Evolutionary conservation across 1,284 basidiomycete species (phyloP).

Genomic region (Lentinula novae-zelandiae): DNA sequence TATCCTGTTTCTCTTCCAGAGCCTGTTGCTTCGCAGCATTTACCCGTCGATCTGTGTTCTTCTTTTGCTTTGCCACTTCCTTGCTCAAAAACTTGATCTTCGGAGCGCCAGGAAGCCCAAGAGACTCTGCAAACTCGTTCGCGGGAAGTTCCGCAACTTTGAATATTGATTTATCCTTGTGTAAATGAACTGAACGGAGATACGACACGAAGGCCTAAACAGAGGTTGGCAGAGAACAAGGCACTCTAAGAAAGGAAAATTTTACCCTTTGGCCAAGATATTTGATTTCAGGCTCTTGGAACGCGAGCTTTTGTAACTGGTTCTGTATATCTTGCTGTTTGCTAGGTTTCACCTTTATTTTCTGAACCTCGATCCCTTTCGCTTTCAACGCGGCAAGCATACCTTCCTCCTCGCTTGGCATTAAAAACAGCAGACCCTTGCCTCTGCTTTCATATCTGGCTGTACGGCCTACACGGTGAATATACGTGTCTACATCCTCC

Average conservation of each 20-base stretch:
- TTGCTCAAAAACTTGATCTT: slow-evolving; percentile 90
- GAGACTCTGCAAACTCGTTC: slow-evolving; percentile 82
- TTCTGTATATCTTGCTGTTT: slow-evolving; percentile 86
- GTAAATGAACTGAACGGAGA: slow-evolving; percentile 87
- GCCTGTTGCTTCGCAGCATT: slow-evolving; percentile 36
- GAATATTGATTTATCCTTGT: slow-evolving; percentile 94
- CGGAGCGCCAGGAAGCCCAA: slow-evolving; percentile 92
- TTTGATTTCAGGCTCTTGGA: slow-evolving; percentile 96
- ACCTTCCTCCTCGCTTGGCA: slow-evolving; percentile 91
- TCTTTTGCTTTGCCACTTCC: slow-evolving; percentile 70
- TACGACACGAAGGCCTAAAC: slow-evolving; percentile 93
- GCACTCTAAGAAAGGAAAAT: slow-evolving; percentile 17
- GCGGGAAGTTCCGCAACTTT: slow-evolving; percentile 81
- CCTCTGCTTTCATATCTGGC: slow-evolving; percentile 92
- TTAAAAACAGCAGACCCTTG: slow-evolving; percentile 79
- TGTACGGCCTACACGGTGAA: slow-evolving; percentile 95
- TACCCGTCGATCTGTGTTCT: slow-evolving; percentile 59
- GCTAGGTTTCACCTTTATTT: slow-evolving; percentile 89
- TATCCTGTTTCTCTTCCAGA: slow-evolving; percentile 22
- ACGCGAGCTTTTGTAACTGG: slow-evolving; percentile 90
- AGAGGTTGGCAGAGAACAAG: neutral
- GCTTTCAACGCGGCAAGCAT: slow-evolving; percentile 72
- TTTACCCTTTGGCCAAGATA: slow-evolving; percentile 90
- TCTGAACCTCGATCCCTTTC: slow-evolving; percentile 75
- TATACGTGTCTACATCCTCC: slow-evolving; percentile 97